Base-by-base conservation (phyloP, 192 early-diverging fungal species). In the Backusella morwellensis region DNA sequence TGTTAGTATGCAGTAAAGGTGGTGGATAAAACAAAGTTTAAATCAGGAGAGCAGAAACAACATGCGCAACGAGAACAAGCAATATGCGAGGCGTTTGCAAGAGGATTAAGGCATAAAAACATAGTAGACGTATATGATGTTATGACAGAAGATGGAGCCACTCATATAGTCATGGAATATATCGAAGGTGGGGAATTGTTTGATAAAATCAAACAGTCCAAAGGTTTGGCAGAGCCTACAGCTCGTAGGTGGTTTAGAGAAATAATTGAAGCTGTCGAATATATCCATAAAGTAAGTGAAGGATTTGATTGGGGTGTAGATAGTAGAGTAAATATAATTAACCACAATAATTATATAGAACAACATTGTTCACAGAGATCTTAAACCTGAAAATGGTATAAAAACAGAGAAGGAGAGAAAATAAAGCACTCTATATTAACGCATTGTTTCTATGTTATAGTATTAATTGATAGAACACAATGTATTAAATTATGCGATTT, bases 321-420 rank as follows among this genome's bases (percentile, higher is more conserved):
- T 36, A 19, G 8, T 44, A 56, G 21, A 35, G 15, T 34, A 35
- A 38, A 26, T 15, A 8, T 19, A 7, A 75, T 9, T 19, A 68
- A 52, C 19, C n/a, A 26, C 35, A 17, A 35, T 34, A 23, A 36
- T 76, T 59, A 47, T 23, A 29, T 75, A 90, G 86, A 86, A 89
- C 66, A 85, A 86, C 32, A 83, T 90, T 21, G 88, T 90, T 23
- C 88, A 90, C 63, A 82, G 88, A 34, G 89, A 90, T 56, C 68
- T 90, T n/a, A 90, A 90, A 66, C 89, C 89, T 9, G 89, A 90
- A 68, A 91, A 91, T 75, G 80, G 80, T 82, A 75, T n/a, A 19
- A 17, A 23, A n/a, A 71, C 14, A 68, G n/a, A 32, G 67, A 56
- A 74, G 32, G 26, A 19, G 36, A 6, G 11, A 21, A 23, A 15